phyloP scores from a whole-genome alignment of 345 rosid genomes.

The Citrus australasica region DNA sequence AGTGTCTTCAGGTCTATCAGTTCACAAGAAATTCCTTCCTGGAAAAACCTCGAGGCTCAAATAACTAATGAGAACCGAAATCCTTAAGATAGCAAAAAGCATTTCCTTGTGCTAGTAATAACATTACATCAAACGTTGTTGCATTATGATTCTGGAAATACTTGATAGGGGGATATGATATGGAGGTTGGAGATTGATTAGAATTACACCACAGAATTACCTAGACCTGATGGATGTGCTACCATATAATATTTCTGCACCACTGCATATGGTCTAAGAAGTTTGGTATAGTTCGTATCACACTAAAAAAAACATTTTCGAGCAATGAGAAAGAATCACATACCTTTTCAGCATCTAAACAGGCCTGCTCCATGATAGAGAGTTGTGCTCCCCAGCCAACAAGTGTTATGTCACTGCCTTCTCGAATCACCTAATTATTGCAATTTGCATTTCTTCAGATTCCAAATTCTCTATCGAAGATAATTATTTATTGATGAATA shows the following conservation, averaged over 20 bases:
- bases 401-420: constrained; percentile 83
- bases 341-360: constrained; percentile 73
- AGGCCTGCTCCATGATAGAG: constrained; percentile 81
- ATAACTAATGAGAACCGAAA: background rate
- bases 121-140: background rate
- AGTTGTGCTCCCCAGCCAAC: constrained; percentile 99
- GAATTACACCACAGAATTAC: background rate
- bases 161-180: background rate
- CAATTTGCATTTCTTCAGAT: constrained; percentile 9
- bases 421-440: constrained; percentile 61
- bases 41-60: constrained; percentile 16
- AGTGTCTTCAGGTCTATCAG: constrained; percentile 80
- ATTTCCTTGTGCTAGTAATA: background rate
- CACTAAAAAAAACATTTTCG: background rate
- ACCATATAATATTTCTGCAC: background rate
- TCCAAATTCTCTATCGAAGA: constrained; percentile 2
- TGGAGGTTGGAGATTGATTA: background rate
- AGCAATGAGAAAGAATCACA: background rate
- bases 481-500: background rate
- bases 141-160: background rate
- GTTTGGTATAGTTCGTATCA: background rate
- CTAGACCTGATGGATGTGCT: background rate
- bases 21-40: constrained; percentile 94
- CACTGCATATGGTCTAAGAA: background rate
- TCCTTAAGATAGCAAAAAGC: background rate